Percentiles rank a stretch among this genome's conserved stretches.
These are phyloP conservation scores for Fraxinus angustifolia DNA, from an alignment of 305 asterid genomes.

Conservation along the genomic window DNA sequence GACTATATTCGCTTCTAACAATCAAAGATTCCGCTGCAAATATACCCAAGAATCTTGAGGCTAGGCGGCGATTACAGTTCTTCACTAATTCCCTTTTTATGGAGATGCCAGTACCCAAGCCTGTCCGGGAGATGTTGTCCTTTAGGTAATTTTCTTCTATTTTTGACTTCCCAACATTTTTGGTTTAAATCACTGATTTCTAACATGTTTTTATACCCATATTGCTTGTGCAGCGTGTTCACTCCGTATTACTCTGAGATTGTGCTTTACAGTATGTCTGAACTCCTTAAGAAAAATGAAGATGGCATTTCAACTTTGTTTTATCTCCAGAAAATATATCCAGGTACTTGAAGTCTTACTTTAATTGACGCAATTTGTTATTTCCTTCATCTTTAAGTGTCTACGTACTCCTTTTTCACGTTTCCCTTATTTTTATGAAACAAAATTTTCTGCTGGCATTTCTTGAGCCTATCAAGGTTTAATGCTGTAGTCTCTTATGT, in stretches of 20 bases:
- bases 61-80: slow-evolving; percentile 81
- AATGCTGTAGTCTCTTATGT: neutral
- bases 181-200: neutral
- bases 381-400: slow-evolving; percentile 6
- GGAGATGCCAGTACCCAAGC: slow-evolving; percentile 89
- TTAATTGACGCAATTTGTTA: slow-evolving; percentile 20
- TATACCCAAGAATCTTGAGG: slow-evolving; percentile 87
- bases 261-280: slow-evolving; percentile 96
- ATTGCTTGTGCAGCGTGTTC: slow-evolving; percentile 70
- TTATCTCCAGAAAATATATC: slow-evolving; percentile 96
- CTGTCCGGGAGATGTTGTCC: slow-evolving; percentile 88
- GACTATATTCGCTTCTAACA: slow-evolving; percentile 79
- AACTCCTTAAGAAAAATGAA: slow-evolving; percentile 86
- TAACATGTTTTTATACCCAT: slow-evolving; percentile 13
- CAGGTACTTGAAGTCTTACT: slow-evolving; percentile 47
- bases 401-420: neutral
- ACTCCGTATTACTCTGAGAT: slow-evolving; percentile 94
- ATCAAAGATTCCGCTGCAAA: slow-evolving; percentile 90
- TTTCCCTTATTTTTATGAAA: neutral
- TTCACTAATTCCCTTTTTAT: slow-evolving; percentile 93
- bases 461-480: neutral
- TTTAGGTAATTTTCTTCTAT: slow-evolving; percentile 54
- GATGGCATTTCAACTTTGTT: slow-evolving; percentile 94
- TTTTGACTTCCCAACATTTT: neutral
- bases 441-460: neutral